phyloP scores from a whole-genome alignment of 129 eudicot species.

The Sambucus nigra region DNA sequence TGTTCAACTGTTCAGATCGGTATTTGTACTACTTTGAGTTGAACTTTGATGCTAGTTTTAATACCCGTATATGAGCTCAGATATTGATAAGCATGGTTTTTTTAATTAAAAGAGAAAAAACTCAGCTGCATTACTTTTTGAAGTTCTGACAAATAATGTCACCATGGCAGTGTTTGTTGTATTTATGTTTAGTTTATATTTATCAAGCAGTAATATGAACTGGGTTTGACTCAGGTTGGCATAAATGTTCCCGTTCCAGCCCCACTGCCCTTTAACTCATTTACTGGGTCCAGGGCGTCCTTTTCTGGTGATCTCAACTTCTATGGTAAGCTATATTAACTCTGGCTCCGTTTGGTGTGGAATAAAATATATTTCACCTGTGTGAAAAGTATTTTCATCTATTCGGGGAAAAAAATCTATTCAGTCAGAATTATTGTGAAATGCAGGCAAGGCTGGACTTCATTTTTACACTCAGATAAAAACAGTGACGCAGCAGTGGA shows the following conservation, averaged over 20 bases:
- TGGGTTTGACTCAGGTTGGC: conserved; percentile 21
- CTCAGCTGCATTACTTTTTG: too few species aligned
- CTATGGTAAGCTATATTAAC: too few species aligned
- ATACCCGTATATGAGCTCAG: too few species aligned
- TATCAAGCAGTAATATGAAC: not conserved
- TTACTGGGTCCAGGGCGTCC: conserved; percentile 15
- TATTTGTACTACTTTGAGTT: not conserved
- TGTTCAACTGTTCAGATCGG: not conserved
- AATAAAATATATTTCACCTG: too few species aligned
- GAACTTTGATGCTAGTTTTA: not conserved
- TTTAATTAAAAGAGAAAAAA: too few species aligned
- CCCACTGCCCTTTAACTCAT: conserved; percentile 21
- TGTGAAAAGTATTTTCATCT: too few species aligned
- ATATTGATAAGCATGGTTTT: not conserved
- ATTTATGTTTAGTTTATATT: too few species aligned
- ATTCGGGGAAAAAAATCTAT: too few species aligned
- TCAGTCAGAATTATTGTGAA: not conserved
- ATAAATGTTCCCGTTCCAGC: conserved; percentile 26
- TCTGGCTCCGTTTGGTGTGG: too few species aligned
- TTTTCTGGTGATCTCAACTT: conserved; percentile 24
- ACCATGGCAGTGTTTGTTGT: too few species aligned
- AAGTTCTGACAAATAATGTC: too few species aligned
- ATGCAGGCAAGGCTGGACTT: conserved; percentile 89
- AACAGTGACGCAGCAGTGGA: conserved; percentile 92
- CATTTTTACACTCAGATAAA: conserved; percentile 83